These are phyloP conservation scores for Populus tremula DNA, from an alignment of 345 rosid genomes.

Conservation along the genomic window DNA sequence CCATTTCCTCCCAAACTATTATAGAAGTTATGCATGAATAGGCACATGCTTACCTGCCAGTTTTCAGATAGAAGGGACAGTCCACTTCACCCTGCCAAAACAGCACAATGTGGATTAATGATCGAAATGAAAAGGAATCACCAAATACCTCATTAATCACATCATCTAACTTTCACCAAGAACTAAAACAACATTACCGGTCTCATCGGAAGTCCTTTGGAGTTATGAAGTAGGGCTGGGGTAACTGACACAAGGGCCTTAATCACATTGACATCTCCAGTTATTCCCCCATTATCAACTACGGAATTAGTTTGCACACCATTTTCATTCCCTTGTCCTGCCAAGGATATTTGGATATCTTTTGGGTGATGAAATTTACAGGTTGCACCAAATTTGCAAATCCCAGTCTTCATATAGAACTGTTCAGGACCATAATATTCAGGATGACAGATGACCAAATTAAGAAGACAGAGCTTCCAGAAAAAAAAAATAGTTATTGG, in stretches of 20 bases:
- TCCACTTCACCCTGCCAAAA: constrained; percentile 78
- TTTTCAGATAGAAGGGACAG: constrained; percentile 93
- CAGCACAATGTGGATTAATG: constrained; percentile 8
- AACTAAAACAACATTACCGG: constrained; percentile 37
- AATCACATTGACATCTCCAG: constrained; percentile 28
- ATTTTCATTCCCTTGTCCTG: constrained; percentile 44
- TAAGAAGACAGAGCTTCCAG: background rate
- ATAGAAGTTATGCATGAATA: background rate
- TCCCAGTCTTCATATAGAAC: constrained; percentile 90
- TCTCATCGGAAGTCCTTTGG: constrained; percentile 92
- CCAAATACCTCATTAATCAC: constrained; percentile 1
- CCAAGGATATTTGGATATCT: constrained; percentile 51
- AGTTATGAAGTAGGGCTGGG: constrained; percentile 58
- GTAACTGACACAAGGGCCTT: constrained; percentile 35
- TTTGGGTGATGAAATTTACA: constrained; percentile 97
- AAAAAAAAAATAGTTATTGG: constrained; percentile 5
- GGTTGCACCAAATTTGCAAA: constrained; percentile 81
- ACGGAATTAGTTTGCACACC: constrained; percentile 36
- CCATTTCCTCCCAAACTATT: background rate
- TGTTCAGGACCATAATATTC: constrained; percentile 36
- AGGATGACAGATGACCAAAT: constrained; percentile 24
- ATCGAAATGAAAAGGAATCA: background rate
- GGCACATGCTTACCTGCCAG: constrained; percentile 66
- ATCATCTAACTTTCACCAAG: background rate
- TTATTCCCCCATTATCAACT: constrained; percentile 28